Evolutionary conservation across 441 rosid species (phyloP), one percentile per base, ranked within the genome.

Genomic region (Viola pubescens): DNA sequence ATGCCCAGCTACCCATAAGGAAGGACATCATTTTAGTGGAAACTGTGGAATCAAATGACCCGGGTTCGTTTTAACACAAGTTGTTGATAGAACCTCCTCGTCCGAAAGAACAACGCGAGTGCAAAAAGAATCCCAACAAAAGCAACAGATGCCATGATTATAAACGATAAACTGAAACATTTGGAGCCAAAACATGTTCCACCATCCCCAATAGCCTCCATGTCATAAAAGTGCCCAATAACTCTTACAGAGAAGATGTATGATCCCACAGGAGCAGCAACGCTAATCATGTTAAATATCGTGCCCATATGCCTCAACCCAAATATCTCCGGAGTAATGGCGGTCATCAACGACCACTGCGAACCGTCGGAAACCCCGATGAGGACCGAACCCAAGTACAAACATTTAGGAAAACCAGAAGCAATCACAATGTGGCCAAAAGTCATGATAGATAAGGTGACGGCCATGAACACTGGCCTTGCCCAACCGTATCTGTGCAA

Each of bases 261-360:
- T 2, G 96, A 86, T 54, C 94, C 94, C 19, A 86, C 73, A 0
- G 91, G 91, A 65, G 87, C 81, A 10, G 91, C 91, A 12, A 81
- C 45, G 19, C 82, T 79, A 40, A 86, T 84, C 49, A 91, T 81
- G 69, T 88, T 84, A 71, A 81, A 84, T 44, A 88, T 86, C 11
- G 96, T 88, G 3, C 91, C 91, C 87, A 88, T 75, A 55, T 86
- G 94, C 6, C 76, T 48, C 9, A 88, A 73, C 3, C 91, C 91
- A n/a, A 84, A 86, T 52, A 88, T 60, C 73, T 86, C 94, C 0
- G 82, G 79, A 13, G 81, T 73, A 10, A 88, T 75, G 1, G 83
- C 78, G 4, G 87, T 90, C 91, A 88, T 81, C 62, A 88, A 58
- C 4, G 91, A 84, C 91, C 94, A 84, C 49, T 79, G 89, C 4